Evolutionary conservation across 2,329 filamentous ascomycete species (phyloP).

Genomic region (Penicillium sp.): DNA sequence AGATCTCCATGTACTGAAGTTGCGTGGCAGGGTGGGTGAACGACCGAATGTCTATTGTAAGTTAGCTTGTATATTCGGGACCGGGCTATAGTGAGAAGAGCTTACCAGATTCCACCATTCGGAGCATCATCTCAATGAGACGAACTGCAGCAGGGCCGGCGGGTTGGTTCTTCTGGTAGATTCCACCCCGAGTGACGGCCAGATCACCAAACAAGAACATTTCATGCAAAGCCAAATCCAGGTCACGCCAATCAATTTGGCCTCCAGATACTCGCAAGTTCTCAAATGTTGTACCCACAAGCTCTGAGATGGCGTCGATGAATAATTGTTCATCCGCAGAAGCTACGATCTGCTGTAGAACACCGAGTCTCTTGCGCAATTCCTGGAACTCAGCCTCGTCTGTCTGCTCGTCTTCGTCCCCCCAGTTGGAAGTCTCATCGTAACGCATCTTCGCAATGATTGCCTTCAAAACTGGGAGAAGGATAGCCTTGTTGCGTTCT

Average conservation of each 20-base stretch:
- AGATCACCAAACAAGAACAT: slow-evolving; percentile 96
- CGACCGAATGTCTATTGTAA: slow-evolving; percentile 62
- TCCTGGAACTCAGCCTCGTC: slow-evolving; percentile 98
- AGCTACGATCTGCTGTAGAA: slow-evolving; percentile 89
- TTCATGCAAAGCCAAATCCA: slow-evolving; percentile 90
- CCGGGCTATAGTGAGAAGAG: background rate
- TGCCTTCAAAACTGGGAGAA: slow-evolving; percentile 84
- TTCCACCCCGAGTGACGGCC: slow-evolving; percentile 80
- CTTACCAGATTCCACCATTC: slow-evolving; percentile 80
- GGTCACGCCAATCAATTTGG: slow-evolving; percentile 87
- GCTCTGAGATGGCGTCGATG: slow-evolving; percentile 79
- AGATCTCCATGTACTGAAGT: slow-evolving; percentile 97
- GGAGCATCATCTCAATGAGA: slow-evolving; percentile 87
- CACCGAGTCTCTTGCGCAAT: slow-evolving; percentile 82
- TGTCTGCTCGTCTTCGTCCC: slow-evolving; percentile 88
- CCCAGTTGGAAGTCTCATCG: slow-evolving; percentile 92
- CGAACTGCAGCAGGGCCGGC: slow-evolving; percentile 76
- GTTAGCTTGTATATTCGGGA: background rate
- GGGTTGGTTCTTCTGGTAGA: slow-evolving; percentile 83
- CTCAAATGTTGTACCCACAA: slow-evolving; percentile 85
- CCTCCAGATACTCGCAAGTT: slow-evolving; percentile 72
- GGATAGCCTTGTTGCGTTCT: slow-evolving; percentile 73
- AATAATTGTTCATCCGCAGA: slow-evolving; percentile 86
- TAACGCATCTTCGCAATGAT: slow-evolving; percentile 97
- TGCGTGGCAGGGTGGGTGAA: slow-evolving; percentile 90